These are phyloP conservation scores for Solanum boliviense DNA, from an alignment of 257 asterid species.

Conservation along the genomic window DNA sequence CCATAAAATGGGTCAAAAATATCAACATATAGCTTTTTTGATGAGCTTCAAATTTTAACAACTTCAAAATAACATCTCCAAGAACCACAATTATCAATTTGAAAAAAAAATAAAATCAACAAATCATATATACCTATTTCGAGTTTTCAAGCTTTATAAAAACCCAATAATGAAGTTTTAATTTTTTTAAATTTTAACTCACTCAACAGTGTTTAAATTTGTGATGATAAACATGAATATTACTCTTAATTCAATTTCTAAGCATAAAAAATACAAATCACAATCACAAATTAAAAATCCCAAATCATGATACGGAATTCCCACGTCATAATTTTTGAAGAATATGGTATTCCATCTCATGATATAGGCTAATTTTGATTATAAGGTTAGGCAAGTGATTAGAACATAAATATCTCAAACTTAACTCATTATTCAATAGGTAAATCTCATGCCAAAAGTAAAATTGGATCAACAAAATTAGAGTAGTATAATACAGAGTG, in stretches of 20 bases:
- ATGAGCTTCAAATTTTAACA: not conserved
- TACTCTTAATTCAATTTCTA: not conserved
- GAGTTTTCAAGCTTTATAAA: not conserved
- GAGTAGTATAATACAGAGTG: not conserved
- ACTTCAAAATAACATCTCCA: not conserved
- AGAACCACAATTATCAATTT: not conserved
- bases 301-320: too few relatives aligned
- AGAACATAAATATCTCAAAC: not conserved
- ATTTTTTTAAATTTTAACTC: not conserved
- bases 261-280: not conserved
- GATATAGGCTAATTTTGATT: not conserved
- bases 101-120: not conserved
- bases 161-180: not conserved
- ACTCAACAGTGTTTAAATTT: not conserved
- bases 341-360: too few relatives aligned
- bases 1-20: not conserved
- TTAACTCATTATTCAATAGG: not conserved
- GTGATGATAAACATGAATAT: not conserved
- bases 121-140: not conserved
- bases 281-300: not conserved
- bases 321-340: too few relatives aligned
- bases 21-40: not conserved
- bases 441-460: not conserved
- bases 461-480: not conserved
- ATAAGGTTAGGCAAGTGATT: not conserved